Base-by-base conservation (phyloP, 805 yeast genomes). In the Candida endomychidarum region DNA sequence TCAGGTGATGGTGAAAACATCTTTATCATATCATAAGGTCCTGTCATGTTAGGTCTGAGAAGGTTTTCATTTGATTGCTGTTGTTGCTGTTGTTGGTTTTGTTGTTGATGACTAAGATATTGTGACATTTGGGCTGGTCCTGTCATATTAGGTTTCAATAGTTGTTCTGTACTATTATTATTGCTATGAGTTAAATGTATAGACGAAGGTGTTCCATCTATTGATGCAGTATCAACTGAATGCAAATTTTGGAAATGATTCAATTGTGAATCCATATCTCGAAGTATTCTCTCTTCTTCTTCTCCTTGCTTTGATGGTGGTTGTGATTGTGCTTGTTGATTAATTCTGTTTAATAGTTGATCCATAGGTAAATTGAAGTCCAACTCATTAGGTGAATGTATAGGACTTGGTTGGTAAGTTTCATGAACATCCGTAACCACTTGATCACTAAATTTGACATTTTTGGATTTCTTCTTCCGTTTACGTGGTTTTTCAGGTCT, bases 351-450 rank as follows among this genome's bases (percentile, higher is more conserved):
- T 31, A 86, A 51, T 20, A 86, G 58, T 54, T 85, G 87, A 52
- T 82, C 86, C 95, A 86, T 86, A 5, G 93, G 90, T 15, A 85
- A 61, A 1, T 84, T 72, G 38, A 75, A 65, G 54, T 85, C 91
- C 19, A 83, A 49, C 19, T 58, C 54, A 15, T 50, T 49, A 9
- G 42, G 45, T 9, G 48, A 47, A n/a, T 62, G 59, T 2, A 60
- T 44, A 2, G 53, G 51, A 3, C 58, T 54, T n/a, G 43, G 45
- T 22, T 41, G 35, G 12, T 50, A 42, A 10, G 50, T 51, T 33
- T 60, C 63, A 48, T 62, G 72, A 29, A 67, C 54, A 40, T 65
- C 72, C 2, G 80, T 70, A 10, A 74, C 75, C 2, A 83, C 67
- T 47, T 81, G 78, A 50, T 84, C 90, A 11, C 86, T 77, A 53